A percentile compares a stretch with the other conserved stretches of the same genome.
Evolutionary conservation across 2,329 filamentous ascomycete genomes (phyloP).

Genomic region (Diplocarpon mali): DNA sequence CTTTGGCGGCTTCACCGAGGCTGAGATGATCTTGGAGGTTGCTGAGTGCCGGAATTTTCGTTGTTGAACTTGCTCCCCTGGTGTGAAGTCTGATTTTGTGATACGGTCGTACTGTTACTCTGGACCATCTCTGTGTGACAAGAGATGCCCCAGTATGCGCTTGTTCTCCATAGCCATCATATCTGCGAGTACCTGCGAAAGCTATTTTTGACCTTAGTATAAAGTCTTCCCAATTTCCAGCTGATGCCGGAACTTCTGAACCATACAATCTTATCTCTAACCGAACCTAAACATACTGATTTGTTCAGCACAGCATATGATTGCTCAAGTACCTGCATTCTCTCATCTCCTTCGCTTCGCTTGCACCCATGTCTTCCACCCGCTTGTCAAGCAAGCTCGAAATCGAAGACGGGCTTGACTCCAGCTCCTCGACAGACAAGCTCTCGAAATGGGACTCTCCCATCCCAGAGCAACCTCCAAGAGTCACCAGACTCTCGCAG

Average conservation of each 20-base stretch:
- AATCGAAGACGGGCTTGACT: not conserved
- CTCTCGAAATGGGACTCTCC: not conserved
- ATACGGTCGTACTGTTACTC: not conserved
- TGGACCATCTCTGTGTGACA: slow-evolving; percentile 1
- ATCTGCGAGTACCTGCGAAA: not conserved
- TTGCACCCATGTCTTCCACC: not conserved
- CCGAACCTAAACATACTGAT: not conserved
- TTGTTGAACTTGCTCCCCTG: not conserved
- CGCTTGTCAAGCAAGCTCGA: not conserved
- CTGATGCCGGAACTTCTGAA: not conserved
- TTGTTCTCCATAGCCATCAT: slow-evolving; percentile 2
- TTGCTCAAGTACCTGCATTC: not conserved
- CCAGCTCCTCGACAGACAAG: not conserved
- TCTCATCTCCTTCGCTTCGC: not conserved
- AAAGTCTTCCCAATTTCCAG: not conserved
- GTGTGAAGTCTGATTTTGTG: not conserved
- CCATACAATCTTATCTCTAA: not conserved
- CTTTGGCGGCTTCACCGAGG: not conserved
- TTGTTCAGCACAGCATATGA: not conserved
- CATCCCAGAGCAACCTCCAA: not conserved
- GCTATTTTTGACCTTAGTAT: not conserved
- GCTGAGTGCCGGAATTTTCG: not conserved
- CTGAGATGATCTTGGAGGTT: not conserved
- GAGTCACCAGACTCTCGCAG: slow-evolving; percentile 1
- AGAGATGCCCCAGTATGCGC: not conserved